phyloP scores from a whole-genome alignment of 176 grass and related monocot species.

The Ensete glaucum region DNA sequence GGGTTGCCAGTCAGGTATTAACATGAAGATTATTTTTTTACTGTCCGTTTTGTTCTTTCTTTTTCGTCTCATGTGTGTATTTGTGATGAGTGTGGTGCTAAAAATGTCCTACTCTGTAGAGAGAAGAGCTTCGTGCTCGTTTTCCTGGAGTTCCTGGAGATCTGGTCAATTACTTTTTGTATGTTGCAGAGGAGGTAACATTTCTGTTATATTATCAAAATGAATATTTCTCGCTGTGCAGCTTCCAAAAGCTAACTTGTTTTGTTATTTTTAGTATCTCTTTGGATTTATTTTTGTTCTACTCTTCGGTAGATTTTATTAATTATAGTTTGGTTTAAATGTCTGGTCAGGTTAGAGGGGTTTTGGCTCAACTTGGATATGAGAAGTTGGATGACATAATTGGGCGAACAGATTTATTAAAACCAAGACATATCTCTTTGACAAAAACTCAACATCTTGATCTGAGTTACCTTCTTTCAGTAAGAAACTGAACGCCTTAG shows the following conservation, averaged over 20 bases:
- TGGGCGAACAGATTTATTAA: slow-evolving; percentile 77
- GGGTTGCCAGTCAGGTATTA: slow-evolving; percentile 97
- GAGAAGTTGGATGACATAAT: slow-evolving; percentile 97
- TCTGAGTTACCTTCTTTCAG: slow-evolving; percentile 66
- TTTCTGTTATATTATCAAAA: slow-evolving; percentile 17
- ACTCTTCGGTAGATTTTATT: neutral
- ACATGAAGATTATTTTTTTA: slow-evolving; percentile 23
- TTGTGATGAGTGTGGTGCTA: slow-evolving; percentile 22
- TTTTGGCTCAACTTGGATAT: slow-evolving; percentile 85
- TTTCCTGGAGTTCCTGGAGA: slow-evolving; percentile 99
- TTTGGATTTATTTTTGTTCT: neutral
- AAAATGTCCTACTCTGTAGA: slow-evolving; percentile 44
- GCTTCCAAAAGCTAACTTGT: neutral
- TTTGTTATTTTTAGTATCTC: neutral
- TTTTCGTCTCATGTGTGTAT: neutral
- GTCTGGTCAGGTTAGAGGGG: slow-evolving; percentile 66
- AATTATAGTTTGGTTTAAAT: neutral
- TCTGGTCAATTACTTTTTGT: slow-evolving; percentile 96
- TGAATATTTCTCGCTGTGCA: slow-evolving; percentile 1
- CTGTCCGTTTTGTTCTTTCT: slow-evolving; percentile 12
- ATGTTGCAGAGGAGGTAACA: slow-evolving; percentile 98
- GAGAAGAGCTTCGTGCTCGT: slow-evolving; percentile 97
- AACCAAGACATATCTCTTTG: slow-evolving; percentile 74
- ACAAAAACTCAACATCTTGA: slow-evolving; percentile 95
- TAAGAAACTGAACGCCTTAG: slow-evolving; percentile 29